Evolutionary conservation across 2,329 filamentous ascomycete species (phyloP).

Genomic region (Fusarium sp.): DNA sequence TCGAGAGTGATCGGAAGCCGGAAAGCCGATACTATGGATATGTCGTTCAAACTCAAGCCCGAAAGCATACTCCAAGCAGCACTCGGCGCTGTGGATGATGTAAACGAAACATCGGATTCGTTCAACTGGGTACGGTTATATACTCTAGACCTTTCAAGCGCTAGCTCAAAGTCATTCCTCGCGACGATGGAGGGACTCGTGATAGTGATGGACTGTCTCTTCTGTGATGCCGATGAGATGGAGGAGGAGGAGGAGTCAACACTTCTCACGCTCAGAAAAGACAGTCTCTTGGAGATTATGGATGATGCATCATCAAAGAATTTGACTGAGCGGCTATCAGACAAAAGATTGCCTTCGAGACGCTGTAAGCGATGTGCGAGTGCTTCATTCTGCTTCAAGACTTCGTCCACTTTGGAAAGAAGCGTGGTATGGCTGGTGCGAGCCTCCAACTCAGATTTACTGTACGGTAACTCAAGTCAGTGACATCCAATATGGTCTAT

Average conservation of each 20-base stretch:
- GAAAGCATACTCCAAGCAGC: constrained; percentile 15
- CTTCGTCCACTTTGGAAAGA: constrained; percentile 4
- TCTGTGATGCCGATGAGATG: neutral
- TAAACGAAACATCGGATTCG: constrained; percentile 7
- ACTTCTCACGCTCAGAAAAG: neutral
- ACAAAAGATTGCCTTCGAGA: neutral
- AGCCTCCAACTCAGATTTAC: constrained; percentile 4
- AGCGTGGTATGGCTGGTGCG: neutral
- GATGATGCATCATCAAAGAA: constrained; percentile 10
- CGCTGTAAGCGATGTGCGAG: constrained; percentile 1
- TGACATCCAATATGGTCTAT: too few species aligned
- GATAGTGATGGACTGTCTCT: neutral
- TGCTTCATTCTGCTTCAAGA: neutral
- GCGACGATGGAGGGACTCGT: neutral
- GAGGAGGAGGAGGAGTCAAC: neutral
- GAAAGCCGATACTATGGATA: constrained; percentile 4
- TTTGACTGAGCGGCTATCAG: constrained; percentile 6
- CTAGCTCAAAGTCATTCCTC: constrained; percentile 1
- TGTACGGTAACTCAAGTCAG: neutral
- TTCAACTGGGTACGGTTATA: neutral
- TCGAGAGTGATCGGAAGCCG: neutral
- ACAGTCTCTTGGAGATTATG: neutral
- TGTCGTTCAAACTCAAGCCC: constrained; percentile 9
- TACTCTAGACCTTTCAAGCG: constrained; percentile 1
- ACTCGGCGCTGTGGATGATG: neutral